phyloP scores from a whole-genome alignment of 257 asterid species.

The Anisodus acutangulus region DNA sequence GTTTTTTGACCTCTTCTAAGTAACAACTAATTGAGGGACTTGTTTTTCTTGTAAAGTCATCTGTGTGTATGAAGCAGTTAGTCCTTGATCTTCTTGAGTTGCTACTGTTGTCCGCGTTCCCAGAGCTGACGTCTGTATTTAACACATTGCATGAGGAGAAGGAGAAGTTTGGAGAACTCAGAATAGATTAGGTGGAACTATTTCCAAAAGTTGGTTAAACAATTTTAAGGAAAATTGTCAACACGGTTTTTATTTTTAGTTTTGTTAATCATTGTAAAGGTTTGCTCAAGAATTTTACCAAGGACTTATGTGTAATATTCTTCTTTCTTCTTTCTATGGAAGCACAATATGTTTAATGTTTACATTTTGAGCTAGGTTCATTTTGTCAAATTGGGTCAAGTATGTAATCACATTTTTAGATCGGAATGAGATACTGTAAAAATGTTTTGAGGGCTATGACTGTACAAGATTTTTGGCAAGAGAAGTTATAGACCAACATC shows the following conservation, averaged over 20 bases:
- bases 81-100: constrained; percentile 78
- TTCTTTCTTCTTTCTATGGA: neutral
- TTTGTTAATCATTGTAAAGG: neutral
- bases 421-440: too few relatives aligned
- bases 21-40: neutral
- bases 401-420: neutral
- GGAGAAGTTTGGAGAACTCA: constrained; percentile 54
- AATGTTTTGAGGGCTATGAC: too few relatives aligned
- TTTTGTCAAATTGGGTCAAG: neutral
- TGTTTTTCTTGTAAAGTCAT: constrained; percentile 54
- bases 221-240: neutral
- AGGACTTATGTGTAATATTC: constrained; percentile 8
- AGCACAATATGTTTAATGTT: neutral
- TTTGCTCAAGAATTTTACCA: neutral
- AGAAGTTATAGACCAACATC: too few relatives aligned
- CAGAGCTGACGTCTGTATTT: constrained; percentile 72
- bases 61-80: constrained; percentile 79
- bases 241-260: neutral
- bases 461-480: too few relatives aligned
- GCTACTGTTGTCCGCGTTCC: constrained; percentile 74
- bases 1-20: neutral
- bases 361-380: neutral
- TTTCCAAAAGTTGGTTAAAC: neutral
- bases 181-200: constrained; percentile 30
- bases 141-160: constrained; percentile 62